A percentile compares a stretch with the other conserved stretches of the same genome.
These are phyloP conservation scores for Miscanthus sacchariflorus DNA, from an alignment of 202 grass and related monocot species.

Conservation along the genomic window DNA sequence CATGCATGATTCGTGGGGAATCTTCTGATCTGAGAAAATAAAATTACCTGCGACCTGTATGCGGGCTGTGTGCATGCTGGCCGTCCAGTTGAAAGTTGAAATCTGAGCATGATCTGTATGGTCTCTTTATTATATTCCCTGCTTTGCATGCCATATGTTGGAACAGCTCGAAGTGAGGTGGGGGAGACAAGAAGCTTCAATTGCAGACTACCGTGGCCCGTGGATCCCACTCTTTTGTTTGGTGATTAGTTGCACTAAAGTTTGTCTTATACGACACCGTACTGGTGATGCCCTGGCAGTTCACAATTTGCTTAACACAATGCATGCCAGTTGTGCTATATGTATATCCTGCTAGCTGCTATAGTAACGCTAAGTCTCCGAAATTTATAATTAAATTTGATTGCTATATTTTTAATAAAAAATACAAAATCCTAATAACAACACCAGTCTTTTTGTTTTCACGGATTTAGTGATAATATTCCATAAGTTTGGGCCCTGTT, in stretches of 20 bases:
- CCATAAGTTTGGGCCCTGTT: background rate
- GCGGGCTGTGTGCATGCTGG: background rate
- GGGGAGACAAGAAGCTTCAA: slow-evolving; percentile 44
- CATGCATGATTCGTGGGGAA: slow-evolving; percentile 14
- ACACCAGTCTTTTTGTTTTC: background rate
- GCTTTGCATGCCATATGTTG: slow-evolving; percentile 20
- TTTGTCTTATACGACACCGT: no score
- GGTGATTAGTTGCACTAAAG: no score
- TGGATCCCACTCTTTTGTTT: no score
- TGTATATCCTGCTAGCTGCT: no score
- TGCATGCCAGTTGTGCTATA: no score
- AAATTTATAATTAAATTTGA: no score
- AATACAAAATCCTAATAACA: background rate
- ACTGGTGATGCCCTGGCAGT: background rate
- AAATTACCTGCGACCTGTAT: background rate
- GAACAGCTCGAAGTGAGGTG: slow-evolving; percentile 1
- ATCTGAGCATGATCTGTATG: slow-evolving; percentile 13
- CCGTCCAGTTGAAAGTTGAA: slow-evolving; percentile 10
- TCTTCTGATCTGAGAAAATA: slow-evolving; percentile 1
- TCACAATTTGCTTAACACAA: background rate
- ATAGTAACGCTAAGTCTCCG: no score
- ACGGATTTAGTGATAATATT: background rate
- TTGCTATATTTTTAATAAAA: background rate
- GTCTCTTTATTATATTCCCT: slow-evolving; percentile 4
- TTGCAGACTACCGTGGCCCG: background rate